These are phyloP conservation scores for Hypoxylon sp. DNA, from an alignment of 2,329 filamentous ascomycete species.

Conservation along the genomic window DNA sequence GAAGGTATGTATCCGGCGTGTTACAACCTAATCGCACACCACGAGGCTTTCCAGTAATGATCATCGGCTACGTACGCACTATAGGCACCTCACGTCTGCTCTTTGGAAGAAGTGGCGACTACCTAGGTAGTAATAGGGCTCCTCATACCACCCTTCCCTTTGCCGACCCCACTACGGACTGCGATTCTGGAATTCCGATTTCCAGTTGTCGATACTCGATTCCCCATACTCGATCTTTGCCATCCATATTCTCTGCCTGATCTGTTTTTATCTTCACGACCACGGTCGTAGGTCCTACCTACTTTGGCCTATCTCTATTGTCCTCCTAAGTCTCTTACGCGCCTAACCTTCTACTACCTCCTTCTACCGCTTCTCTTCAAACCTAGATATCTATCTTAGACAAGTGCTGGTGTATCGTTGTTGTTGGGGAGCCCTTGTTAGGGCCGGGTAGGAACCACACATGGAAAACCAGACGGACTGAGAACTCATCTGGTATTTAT, in stretches of 20 bases:
- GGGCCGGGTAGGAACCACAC: constrained; percentile 10
- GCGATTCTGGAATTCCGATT: constrained; percentile 32
- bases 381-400: constrained; percentile 14
- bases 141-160: neutral
- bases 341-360: neutral
- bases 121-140: constrained; percentile 22
- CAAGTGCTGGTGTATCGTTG: constrained; percentile 7
- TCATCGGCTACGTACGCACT: neutral
- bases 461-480: constrained; percentile 21
- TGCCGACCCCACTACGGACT: constrained; percentile 16
- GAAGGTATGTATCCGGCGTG: neutral
- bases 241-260: constrained; percentile 7
- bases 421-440: constrained; percentile 1
- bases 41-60: neutral
- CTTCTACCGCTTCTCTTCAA: neutral
- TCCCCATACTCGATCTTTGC: constrained; percentile 13
- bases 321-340: neutral
- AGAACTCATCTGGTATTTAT: constrained; percentile 20
- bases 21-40: constrained; percentile 14
- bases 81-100: neutral
- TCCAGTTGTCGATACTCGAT: constrained; percentile 17
- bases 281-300: constrained; percentile 6
- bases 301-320: neutral
- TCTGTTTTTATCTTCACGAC: neutral
- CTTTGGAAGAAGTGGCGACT: constrained; percentile 2